Conservation (phyloP, 192 early-diverging fungal species). For the Entomortierella beljakovae region DNA sequence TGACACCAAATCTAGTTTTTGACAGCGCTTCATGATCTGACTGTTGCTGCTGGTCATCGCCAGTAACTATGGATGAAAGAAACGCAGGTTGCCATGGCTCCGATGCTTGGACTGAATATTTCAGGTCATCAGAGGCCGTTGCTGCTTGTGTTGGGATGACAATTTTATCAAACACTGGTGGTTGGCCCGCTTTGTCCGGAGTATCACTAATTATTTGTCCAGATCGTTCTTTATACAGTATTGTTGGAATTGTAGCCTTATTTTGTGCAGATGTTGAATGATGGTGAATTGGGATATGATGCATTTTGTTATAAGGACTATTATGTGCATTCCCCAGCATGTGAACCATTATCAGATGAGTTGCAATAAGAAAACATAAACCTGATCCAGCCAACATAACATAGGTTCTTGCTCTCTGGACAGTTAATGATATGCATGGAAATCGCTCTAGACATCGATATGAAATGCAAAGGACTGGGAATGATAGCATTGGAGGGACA, state of each 20-base stretch:
- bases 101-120: neutral
- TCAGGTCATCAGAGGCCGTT: neutral
- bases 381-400: slow-evolving; percentile 45
- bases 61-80: neutral
- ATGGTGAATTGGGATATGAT: neutral
- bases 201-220: neutral
- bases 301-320: slow-evolving; percentile 16
- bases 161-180: too few relatives aligned
- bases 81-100: too few relatives aligned
- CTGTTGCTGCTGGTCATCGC: neutral
- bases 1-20: too few relatives aligned
- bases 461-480: slow-evolving; percentile 32
- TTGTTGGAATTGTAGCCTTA: neutral
- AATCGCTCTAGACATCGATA: slow-evolving; percentile 43
- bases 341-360: slow-evolving; percentile 38
- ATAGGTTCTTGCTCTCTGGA: slow-evolving; percentile 39
- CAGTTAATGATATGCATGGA: slow-evolving; percentile 21
- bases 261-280: neutral
- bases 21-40: neutral
- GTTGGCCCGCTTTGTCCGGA: neutral
- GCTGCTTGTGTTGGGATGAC: too few relatives aligned
- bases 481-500: slow-evolving; percentile 30
- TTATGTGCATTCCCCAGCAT: slow-evolving; percentile 18
- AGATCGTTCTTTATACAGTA: neutral
- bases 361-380: slow-evolving; percentile 26